Evolutionary conservation across 306 rosid species (phyloP).

Genomic region (Begonia loranthoides): DNA sequence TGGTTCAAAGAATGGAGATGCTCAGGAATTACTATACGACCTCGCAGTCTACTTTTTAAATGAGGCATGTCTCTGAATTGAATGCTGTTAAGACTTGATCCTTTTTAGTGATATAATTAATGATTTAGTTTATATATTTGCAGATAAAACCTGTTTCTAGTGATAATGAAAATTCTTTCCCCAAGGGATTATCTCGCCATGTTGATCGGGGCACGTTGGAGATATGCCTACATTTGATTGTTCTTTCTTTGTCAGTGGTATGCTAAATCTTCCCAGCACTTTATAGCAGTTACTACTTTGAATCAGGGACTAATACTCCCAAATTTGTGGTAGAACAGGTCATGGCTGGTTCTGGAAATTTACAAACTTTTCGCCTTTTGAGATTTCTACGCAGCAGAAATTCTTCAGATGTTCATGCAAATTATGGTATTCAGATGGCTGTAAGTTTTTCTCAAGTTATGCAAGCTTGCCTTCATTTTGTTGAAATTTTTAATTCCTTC

Average conservation of each 20-base stretch:
- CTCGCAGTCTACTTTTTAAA: slow-evolving; percentile 74
- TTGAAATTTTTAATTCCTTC: background rate
- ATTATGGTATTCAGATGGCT: slow-evolving; percentile 92
- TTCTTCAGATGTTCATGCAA: slow-evolving; percentile 81
- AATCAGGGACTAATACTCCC: slow-evolving; percentile 3
- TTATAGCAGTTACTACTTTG: background rate
- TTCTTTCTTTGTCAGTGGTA: slow-evolving; percentile 93
- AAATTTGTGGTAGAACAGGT: slow-evolving; percentile 37
- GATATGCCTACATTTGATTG: slow-evolving; percentile 80
- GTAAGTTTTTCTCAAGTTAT: slow-evolving; percentile 37
- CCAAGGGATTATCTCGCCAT: slow-evolving; percentile 74
- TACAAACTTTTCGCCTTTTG: slow-evolving; percentile 71
- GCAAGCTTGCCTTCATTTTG: background rate
- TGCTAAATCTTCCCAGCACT: slow-evolving; percentile 10
- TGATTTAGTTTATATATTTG: slow-evolving; percentile 1
- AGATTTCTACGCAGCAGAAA: slow-evolving; percentile 85
- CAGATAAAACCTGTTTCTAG: slow-evolving; percentile 78
- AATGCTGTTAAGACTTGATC: slow-evolving; percentile 15
- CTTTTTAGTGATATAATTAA: slow-evolving; percentile 7
- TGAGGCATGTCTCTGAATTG: slow-evolving; percentile 42
- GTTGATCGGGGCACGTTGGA: slow-evolving; percentile 88
- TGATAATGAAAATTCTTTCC: slow-evolving; percentile 43
- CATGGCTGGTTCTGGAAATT: slow-evolving; percentile 98
- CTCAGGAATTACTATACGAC: slow-evolving; percentile 73
- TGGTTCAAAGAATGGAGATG: slow-evolving; percentile 76